Conservation (phyloP, 495 filamentous ascomycete genomes). For the Aspergillus cristatus region DNA sequence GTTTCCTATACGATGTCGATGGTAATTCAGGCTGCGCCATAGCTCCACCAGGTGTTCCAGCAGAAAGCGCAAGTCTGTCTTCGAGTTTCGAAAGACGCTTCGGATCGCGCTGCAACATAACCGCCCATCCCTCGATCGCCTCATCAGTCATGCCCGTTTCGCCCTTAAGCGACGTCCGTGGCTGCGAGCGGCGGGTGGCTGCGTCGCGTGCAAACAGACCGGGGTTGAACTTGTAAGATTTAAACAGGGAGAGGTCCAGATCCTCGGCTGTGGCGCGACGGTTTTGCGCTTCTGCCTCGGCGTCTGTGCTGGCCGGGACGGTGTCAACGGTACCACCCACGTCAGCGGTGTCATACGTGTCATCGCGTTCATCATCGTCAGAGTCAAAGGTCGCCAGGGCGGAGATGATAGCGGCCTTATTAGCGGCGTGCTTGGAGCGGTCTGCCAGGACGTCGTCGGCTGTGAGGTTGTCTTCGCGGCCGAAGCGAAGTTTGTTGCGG, state of each 20-base stretch:
- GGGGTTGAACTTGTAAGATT: constrained; percentile 51
- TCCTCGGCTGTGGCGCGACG: constrained; percentile 23
- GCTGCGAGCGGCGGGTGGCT: constrained; percentile 52
- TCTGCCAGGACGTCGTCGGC: constrained; percentile 54
- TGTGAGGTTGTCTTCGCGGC: constrained; percentile 56
- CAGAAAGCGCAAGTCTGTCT: constrained; percentile 50
- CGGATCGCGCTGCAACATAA: constrained; percentile 73
- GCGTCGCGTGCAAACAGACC: constrained; percentile 61
- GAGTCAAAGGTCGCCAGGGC: constrained; percentile 87
- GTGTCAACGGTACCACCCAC: constrained; percentile 79
- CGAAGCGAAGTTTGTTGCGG: constrained; percentile 58
- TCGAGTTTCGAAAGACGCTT: constrained; percentile 56
- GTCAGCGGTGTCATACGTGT: constrained; percentile 89
- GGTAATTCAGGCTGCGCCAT: constrained; percentile 48
- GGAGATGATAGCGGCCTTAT: constrained; percentile 84
- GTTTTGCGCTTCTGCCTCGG: constrained; percentile 23
- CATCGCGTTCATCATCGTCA: constrained; percentile 94
- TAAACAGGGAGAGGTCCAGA: constrained; percentile 49
- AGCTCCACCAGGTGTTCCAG: constrained; percentile 27
- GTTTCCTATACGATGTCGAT: constrained; percentile 48
- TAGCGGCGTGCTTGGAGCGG: constrained; percentile 44
- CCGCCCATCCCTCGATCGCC: constrained; percentile 84
- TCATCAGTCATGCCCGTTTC: constrained; percentile 90
- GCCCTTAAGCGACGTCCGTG: constrained; percentile 53
- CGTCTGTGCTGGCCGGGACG: constrained; percentile 29